Evolutionary conservation across 257 asterid genomes (phyloP).

Genomic region (Hygrophila difformis): DNA sequence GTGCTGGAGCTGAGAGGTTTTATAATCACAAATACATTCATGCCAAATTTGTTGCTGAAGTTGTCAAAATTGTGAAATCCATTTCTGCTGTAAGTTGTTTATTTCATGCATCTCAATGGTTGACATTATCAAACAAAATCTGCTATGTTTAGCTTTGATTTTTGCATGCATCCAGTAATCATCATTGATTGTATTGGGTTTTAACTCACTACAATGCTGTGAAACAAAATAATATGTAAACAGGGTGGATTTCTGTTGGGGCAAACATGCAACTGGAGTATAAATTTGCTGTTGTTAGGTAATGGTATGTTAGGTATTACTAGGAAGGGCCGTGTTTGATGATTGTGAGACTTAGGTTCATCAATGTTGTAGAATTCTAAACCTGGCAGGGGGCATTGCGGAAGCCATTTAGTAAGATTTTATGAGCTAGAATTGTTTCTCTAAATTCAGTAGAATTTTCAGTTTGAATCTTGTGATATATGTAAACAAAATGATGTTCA

Average conservation of each 20-base stretch:
- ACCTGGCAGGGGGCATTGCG: background rate
- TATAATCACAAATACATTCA: conserved; percentile 81
- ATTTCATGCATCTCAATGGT: background rate
- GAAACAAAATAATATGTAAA: conserved; percentile 1
- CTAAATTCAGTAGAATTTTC: background rate
- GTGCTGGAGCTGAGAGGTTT: conserved; percentile 99
- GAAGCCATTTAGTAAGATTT: background rate
- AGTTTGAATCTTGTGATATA: background rate
- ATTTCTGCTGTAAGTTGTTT: conserved; percentile 79
- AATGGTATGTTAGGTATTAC: too few relatives aligned
- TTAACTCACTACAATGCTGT: background rate
- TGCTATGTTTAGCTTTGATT: too few relatives aligned
- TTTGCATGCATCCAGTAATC: too few relatives aligned
- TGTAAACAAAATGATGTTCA: too few relatives aligned
- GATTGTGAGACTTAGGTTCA: background rate
- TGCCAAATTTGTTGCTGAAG: conserved; percentile 79
- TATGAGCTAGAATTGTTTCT: background rate
- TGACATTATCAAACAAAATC: too few relatives aligned
- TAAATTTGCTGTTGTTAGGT: background rate
- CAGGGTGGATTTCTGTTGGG: background rate
- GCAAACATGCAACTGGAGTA: background rate
- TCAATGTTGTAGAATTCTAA: background rate
- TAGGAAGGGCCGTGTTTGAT: background rate
- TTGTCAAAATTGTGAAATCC: conserved; percentile 78
- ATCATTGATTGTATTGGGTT: too few relatives aligned